Conservation (phyloP, 2,329 filamentous ascomycete genomes). For the Botrytis hyacinthi region DNA sequence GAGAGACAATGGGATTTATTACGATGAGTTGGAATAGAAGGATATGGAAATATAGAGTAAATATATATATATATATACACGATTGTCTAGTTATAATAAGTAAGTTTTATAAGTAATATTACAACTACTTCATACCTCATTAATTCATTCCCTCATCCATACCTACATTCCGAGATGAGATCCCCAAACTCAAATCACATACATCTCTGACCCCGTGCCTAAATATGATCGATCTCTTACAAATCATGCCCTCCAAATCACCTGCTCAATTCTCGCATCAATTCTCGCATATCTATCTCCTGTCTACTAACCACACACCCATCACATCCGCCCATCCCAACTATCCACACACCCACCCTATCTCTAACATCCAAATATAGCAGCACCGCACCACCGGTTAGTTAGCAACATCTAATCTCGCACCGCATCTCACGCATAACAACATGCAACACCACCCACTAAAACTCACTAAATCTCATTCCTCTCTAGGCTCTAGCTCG, state of each 20-base stretch:
- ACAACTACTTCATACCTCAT: no score
- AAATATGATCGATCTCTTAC: not conserved
- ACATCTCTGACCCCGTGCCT: not conserved
- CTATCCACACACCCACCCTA: not conserved
- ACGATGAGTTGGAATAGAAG: not conserved
- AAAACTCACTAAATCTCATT: not conserved
- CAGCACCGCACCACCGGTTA: not conserved
- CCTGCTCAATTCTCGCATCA: not conserved
- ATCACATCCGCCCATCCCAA: not conserved
- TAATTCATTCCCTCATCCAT: no score
- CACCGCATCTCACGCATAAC: not conserved
- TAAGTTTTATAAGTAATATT: not conserved
- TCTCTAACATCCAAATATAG: constrained; percentile 13
- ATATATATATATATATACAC: not conserved
- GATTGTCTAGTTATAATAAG: not conserved
- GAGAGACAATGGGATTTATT: not conserved
- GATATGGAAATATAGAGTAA: not conserved
- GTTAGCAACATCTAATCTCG: no score
- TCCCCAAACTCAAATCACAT: not conserved
- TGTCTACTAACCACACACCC: not conserved
- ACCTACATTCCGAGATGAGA: not conserved
- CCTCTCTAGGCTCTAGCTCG: not conserved
- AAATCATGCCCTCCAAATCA: not conserved
- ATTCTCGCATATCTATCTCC: not conserved
- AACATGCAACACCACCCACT: not conserved